phyloP scores from a whole-genome alignment of 176 grass and related monocot species.

The Juncus inflexus region DNA sequence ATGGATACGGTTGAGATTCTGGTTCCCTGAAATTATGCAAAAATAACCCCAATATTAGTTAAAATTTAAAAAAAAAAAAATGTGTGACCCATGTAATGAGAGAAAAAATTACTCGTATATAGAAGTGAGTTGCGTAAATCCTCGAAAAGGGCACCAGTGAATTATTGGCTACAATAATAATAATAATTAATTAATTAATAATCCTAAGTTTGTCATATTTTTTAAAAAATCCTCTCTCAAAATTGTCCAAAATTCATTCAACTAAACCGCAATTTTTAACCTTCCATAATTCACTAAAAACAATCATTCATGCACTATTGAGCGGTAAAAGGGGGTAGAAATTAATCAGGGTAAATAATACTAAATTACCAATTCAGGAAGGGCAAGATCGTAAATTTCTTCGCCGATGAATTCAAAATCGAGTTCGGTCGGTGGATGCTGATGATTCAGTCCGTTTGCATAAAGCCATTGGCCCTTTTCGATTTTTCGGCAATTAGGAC shows the following conservation, averaged over 20 bases:
- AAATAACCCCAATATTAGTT: conserved; percentile 1
- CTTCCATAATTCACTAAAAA: background rate
- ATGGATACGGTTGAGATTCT: conserved; percentile 20
- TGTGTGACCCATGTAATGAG: conserved; percentile 20
- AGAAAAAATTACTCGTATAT: conserved; percentile 82
- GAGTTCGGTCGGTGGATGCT: conserved; percentile 59
- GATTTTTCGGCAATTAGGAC: conserved; percentile 84
- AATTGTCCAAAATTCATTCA: too few relatives aligned
- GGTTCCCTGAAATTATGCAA: conserved; percentile 6
- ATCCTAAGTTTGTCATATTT: background rate
- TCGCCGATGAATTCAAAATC: conserved; percentile 70
- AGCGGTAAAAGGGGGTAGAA: conserved; percentile 7
- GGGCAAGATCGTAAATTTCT: conserved; percentile 66
- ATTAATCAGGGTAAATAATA: background rate
- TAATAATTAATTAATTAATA: conserved; percentile 14
- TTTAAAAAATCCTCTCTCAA: conserved; percentile 2
- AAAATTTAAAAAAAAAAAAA: background rate
- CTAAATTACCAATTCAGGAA: conserved; percentile 68
- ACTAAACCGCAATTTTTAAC: background rate
- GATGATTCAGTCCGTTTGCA: conserved; percentile 39
- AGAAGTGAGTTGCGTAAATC: conserved; percentile 84
- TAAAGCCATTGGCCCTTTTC: conserved; percentile 90
- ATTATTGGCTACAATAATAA: conserved; percentile 74
- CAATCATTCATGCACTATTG: background rate
- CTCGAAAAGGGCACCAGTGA: conserved; percentile 89